Evolutionary conservation across 2,329 filamentous ascomycete species (phyloP), one percentile per base, ranked within the genome.

Genomic region (Penicillium occitanis): DNA sequence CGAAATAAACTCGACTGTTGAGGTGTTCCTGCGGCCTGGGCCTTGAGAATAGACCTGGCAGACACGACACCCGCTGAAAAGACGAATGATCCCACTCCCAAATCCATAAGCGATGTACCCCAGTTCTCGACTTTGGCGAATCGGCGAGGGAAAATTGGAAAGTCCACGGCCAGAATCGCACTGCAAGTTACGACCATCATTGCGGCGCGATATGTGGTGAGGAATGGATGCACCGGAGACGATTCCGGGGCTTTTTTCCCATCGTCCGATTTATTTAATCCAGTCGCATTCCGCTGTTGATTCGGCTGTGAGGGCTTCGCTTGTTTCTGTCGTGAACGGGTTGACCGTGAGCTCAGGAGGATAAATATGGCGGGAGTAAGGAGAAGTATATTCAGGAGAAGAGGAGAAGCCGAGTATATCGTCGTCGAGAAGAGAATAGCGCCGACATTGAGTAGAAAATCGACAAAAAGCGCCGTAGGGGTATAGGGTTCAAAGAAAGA

Each of bases 61-160:
- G 91, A 93, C n/a, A 98, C 92, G 40, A 97, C 83, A 25, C 95
- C 95, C 17, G 91, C 91, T 2, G 93, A 93, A 79, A 97, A 99
- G 72, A 99, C 95, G 80, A 99, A 99, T 13, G 93, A 97, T 33
- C 95, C 95, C 58, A 99, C 95, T 59, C 95, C 95, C 73, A 98
- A 84, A 76, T 99, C 95, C 95, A 99, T 99, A 68, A 99, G 82
- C n/a, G 94, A 98, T 1, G 94, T 97, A 64, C 95, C 95, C 92
- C 95, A 99, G n/a, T 92, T 97, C 79, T 99, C 95, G 2, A 96
- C 95, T 81, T 99, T 99, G 66, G 93, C 95, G 76, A 98, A 98
- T 37, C 95, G 90, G 33, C 95, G 88, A 2, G 95, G 95, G 73
- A 99, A 99, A 67, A 97, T 84, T 19, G 85, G 88, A 76, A 99